These are phyloP conservation scores for Striga hermonthica DNA, from an alignment of 305 asterid genomes.

Conservation along the genomic window DNA sequence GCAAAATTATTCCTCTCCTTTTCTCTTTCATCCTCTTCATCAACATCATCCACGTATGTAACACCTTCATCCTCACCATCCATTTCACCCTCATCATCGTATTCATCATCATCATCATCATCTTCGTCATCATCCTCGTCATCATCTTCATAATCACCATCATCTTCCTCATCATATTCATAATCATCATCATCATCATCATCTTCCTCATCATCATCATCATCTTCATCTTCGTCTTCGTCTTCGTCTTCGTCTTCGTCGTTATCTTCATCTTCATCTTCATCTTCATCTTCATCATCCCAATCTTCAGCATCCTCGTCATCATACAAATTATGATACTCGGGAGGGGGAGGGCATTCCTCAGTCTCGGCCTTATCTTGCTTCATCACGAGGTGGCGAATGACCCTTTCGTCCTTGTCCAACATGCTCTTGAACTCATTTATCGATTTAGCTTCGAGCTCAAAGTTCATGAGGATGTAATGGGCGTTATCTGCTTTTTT, in stretches of 20 bases:
- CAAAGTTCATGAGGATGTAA: slow-evolving; percentile 77
- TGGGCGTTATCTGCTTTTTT: slow-evolving; percentile 80
- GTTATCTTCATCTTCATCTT: slow-evolving; percentile 27
- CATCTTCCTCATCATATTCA: slow-evolving; percentile 39
- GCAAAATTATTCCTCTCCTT: slow-evolving; percentile 24
- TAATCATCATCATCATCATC: slow-evolving; percentile 43
- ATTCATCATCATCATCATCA: slow-evolving; percentile 23
- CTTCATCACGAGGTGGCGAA: slow-evolving; percentile 90
- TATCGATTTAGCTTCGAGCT: slow-evolving; percentile 71
- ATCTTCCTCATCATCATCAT: slow-evolving; percentile 13
- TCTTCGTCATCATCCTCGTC: slow-evolving; percentile 27
- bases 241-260: slow-evolving; percentile 18
- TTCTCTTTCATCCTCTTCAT: slow-evolving; percentile 35
- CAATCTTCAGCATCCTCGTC: slow-evolving; percentile 32
- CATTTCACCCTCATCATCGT: slow-evolving; percentile 33
- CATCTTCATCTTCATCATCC: slow-evolving; percentile 30
- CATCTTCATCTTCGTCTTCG: slow-evolving; percentile 32
- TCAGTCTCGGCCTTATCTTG: slow-evolving; percentile 76
- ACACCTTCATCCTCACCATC: slow-evolving; percentile 31
- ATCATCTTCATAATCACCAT: slow-evolving; percentile 30
- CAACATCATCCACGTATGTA: slow-evolving; percentile 37
- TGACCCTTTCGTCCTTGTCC: slow-evolving; percentile 83
- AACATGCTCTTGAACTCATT: slow-evolving; percentile 85
- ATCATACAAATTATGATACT: slow-evolving; percentile 46
- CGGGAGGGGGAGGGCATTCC: slow-evolving; percentile 93